These are phyloP conservation scores for Pezicula neosporulosa DNA, from an alignment of 2,329 filamentous ascomycete species.

Conservation along the genomic window DNA sequence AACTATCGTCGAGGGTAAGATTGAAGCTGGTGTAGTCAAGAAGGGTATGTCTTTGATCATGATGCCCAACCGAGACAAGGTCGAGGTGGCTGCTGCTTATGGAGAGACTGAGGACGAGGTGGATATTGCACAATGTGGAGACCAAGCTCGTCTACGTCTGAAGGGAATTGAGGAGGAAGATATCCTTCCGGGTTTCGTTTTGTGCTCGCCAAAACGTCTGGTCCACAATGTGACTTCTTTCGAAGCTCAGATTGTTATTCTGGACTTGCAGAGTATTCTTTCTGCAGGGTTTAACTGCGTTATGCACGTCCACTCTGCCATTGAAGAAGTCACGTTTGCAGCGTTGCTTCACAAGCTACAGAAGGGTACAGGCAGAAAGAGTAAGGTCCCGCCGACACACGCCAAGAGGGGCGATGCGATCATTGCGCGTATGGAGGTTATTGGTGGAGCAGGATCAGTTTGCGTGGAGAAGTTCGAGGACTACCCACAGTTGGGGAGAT, in stretches of 20 bases:
- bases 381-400: conserved; percentile 88
- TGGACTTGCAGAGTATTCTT: conserved; percentile 92
- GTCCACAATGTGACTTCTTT: conserved; percentile 89
- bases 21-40: conserved; percentile 91
- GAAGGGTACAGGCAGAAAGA: conserved; percentile 90
- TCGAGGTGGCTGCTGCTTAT: conserved; percentile 82
- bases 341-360: conserved; percentile 89
- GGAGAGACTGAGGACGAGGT: conserved; percentile 97
- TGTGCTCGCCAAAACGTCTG: conserved; percentile 90
- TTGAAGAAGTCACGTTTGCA: conserved; percentile 93
- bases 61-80: conserved; percentile 89
- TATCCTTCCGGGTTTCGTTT: conserved; percentile 89
- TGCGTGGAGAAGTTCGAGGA: conserved; percentile 95
- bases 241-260: conserved; percentile 92
- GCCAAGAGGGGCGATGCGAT: conserved; percentile 80
- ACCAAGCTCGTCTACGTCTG: conserved; percentile 88
- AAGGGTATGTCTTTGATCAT: conserved; percentile 83
- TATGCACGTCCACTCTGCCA: conserved; percentile 92
- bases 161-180: conserved; percentile 98
- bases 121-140: conserved; percentile 76
- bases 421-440: conserved; percentile 88
- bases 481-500: conserved; percentile 89
- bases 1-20: conserved; percentile 96
- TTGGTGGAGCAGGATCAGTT: conserved; percentile 77
- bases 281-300: conserved; percentile 97